These are phyloP conservation scores for Lasiodiplodia theobromae DNA, from an alignment of 2,329 filamentous ascomycete species.

Conservation along the genomic window DNA sequence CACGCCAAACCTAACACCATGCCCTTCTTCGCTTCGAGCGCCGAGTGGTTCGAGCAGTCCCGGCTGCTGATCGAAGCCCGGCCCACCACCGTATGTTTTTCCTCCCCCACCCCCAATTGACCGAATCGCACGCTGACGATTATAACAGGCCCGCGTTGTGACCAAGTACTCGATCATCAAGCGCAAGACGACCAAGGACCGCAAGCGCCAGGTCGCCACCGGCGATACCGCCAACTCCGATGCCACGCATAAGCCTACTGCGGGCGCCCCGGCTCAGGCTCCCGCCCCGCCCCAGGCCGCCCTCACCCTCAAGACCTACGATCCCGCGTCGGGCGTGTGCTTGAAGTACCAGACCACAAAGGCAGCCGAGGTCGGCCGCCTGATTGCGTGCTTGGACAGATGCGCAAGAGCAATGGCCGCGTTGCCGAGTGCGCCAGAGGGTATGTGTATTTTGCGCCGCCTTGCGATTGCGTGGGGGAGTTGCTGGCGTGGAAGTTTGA, in stretches of 20 bases:
- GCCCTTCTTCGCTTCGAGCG: conserved; percentile 81
- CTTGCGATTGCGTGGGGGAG: neutral
- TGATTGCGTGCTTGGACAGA: conserved; percentile 78
- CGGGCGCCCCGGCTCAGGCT: conserved; percentile 34
- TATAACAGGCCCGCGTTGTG: conserved; percentile 79
- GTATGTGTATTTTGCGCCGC: neutral
- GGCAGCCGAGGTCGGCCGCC: conserved; percentile 83
- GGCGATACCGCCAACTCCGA: conserved; percentile 31
- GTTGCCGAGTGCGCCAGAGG: conserved; percentile 40
- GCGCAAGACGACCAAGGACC: conserved; percentile 42
- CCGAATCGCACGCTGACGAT: conserved; percentile 19
- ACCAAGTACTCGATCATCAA: conserved; percentile 84
- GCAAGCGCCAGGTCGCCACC: conserved; percentile 32
- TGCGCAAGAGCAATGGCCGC: conserved; percentile 71
- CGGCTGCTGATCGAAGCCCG: conserved; percentile 83
- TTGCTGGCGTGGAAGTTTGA: neutral
- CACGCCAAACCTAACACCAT: conserved; percentile 55
- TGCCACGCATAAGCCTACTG: conserved; percentile 40
- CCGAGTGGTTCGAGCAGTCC: conserved; percentile 92
- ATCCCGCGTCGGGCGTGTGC: conserved; percentile 79
- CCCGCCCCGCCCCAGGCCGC: conserved; percentile 63
- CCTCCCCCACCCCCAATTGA: conserved; percentile 15
- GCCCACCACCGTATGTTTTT: conserved; percentile 74
- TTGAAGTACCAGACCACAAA: conserved; percentile 94
- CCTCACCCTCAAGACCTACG: conserved; percentile 88